These are phyloP conservation scores for Paraglomus occultum DNA, from an alignment of 192 early-diverging fungal species.

Conservation along the genomic window DNA sequence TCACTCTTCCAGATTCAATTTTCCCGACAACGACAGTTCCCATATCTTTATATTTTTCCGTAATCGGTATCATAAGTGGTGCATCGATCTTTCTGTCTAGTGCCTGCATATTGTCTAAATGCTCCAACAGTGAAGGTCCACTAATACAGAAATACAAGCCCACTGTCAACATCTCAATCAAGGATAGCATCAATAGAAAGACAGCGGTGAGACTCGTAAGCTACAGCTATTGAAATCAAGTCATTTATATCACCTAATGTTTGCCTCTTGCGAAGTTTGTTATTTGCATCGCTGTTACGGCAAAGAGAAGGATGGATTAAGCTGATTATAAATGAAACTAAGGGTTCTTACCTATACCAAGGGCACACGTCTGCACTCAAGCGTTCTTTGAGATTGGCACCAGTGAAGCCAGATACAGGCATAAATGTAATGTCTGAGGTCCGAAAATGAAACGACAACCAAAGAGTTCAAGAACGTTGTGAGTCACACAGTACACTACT, in stretches of 20 bases:
- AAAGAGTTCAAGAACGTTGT: neutral
- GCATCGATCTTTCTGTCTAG: slow-evolving; percentile 85
- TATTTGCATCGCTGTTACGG: no score
- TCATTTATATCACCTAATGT: no score
- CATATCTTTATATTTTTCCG: slow-evolving; percentile 98
- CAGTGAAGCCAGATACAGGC: slow-evolving; percentile 96
- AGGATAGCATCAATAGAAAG: no score
- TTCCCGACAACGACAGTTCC: slow-evolving; percentile 95
- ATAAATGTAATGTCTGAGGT: slow-evolving; percentile 75
- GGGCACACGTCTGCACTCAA: slow-evolving; percentile 55
- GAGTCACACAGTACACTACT: neutral
- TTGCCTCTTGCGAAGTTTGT: no score
- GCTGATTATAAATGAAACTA: neutral
- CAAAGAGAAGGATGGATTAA: no score
- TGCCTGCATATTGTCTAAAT: slow-evolving; percentile 78
- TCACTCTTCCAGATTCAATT: slow-evolving; percentile 90
- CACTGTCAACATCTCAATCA: neutral
- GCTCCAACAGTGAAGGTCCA: slow-evolving; percentile 88
- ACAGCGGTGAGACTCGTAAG: no score
- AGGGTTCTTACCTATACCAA: slow-evolving; percentile 57
- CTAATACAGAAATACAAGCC: slow-evolving; percentile 3
- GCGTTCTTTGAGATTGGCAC: slow-evolving; percentile 93
- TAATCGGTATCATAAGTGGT: slow-evolving; percentile 91
- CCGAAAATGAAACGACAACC: neutral
- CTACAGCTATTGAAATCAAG: no score